Conservation (phyloP, 768 basidiomycete species). For the Roridomyces roridus region DNA sequence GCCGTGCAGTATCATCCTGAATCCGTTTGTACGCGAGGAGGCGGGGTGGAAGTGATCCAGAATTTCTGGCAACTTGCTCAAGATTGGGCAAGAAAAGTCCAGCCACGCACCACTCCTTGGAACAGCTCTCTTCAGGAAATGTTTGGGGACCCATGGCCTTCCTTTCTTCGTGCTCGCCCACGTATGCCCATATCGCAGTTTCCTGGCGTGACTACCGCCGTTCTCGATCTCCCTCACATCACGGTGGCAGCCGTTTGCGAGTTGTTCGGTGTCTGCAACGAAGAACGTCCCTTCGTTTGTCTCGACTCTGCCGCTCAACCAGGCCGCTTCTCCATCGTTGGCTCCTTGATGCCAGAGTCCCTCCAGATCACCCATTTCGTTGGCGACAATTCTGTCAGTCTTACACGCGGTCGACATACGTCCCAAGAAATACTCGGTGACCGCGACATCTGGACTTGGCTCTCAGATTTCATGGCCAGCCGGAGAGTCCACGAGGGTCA, state of each 20-base stretch:
- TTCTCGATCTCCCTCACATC: slow-evolving; percentile 50
- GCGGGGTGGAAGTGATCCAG: slow-evolving; percentile 67
- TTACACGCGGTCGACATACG: slow-evolving; percentile 44
- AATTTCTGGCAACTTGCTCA: slow-evolving; percentile 80
- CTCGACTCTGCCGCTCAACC: slow-evolving; percentile 81
- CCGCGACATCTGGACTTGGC: slow-evolving; percentile 77
- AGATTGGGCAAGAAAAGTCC: slow-evolving; percentile 53
- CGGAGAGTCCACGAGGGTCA: slow-evolving; percentile 54
- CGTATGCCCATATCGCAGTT: slow-evolving; percentile 28
- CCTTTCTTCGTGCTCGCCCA: slow-evolving; percentile 35
- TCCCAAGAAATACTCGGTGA: slow-evolving; percentile 50
- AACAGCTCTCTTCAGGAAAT: slow-evolving; percentile 36
- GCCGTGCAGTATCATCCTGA: slow-evolving; percentile 93
- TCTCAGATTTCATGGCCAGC: slow-evolving; percentile 69
- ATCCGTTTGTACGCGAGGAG: slow-evolving; percentile 74
- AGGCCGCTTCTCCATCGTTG: slow-evolving; percentile 77
- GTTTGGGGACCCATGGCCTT: slow-evolving; percentile 68
- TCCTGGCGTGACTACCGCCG: slow-evolving; percentile 37
- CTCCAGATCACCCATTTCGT: slow-evolving; percentile 64
- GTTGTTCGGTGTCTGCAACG: slow-evolving; percentile 61
- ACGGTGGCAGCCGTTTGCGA: slow-evolving; percentile 61
- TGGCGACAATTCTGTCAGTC: slow-evolving; percentile 52
- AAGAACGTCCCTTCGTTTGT: slow-evolving; percentile 67
- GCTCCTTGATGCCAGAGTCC: slow-evolving; percentile 58
- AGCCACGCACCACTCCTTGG: slow-evolving; percentile 50